A percentile compares a stretch with the other conserved stretches of the same genome.
These are phyloP conservation scores for Infundibulicybe gibba DNA, from an alignment of 768 basidiomycete genomes.

Conservation along the genomic window DNA sequence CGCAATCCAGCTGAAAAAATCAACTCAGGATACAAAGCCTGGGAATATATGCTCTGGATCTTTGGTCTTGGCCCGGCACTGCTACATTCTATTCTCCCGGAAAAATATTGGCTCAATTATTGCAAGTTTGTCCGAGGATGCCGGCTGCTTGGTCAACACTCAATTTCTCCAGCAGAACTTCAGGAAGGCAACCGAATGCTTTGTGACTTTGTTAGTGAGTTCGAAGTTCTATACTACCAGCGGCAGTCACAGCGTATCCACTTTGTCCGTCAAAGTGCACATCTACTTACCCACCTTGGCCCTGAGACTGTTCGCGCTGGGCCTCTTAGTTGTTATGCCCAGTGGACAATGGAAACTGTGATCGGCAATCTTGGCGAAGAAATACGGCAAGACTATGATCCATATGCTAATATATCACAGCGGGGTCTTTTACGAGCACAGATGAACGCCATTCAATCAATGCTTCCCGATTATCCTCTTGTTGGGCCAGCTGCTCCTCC, in stretches of 20 bases:
- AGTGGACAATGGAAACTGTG: conserved; percentile 10
- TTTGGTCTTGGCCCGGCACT: conserved; percentile 21
- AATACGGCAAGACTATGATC: conserved; percentile 9
- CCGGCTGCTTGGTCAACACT: conserved; percentile 14
- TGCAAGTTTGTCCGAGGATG: conserved; percentile 17
- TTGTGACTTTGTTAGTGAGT: conserved; percentile 12
- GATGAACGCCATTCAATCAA: neutral
- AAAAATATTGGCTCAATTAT: conserved; percentile 15
- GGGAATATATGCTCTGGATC: conserved; percentile 20
- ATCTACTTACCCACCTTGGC: neutral
- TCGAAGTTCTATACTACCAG: conserved; percentile 21
- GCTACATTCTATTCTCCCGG: conserved; percentile 13
- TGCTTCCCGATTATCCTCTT: neutral
- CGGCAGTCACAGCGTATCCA: neutral
- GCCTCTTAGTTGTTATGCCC: conserved; percentile 1
- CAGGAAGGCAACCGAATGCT: conserved; percentile 10
- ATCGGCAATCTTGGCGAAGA: conserved; percentile 10
- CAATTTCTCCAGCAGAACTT: conserved; percentile 11
- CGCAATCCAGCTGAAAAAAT: conserved; percentile 25
- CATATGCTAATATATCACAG: conserved; percentile 7
- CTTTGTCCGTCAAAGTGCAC: conserved; percentile 3
- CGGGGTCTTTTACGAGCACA: conserved; percentile 1
- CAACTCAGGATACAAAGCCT: conserved; percentile 23
- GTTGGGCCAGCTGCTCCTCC: neutral
- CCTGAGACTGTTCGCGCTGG: neutral